Base-by-base conservation (phyloP, 2,329 filamentous ascomycete genomes). In the Claviceps capensis region DNA sequence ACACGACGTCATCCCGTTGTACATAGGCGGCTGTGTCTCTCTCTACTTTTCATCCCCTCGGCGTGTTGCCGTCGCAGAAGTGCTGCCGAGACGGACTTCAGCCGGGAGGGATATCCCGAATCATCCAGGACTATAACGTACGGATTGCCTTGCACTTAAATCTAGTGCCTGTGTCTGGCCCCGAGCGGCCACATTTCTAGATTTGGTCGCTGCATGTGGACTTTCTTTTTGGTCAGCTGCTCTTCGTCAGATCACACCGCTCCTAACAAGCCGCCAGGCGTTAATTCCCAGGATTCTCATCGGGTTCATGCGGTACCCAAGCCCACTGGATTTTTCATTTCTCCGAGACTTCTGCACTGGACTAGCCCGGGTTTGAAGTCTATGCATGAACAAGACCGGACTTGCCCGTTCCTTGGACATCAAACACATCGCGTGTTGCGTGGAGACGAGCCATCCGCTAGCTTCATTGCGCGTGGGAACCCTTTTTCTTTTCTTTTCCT, bases 171-270 rank as follows among this genome's bases (percentile, higher is more conserved):
- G 37, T 40, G 26, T 49, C 30, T 49, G 40, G 30, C 38, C n/a
- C 49, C 36, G 38, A 48, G 34, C 41, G 46, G 41, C 46, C 45
- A 37, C 34, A 23, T 17, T 22, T 43, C 50, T 49, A 47, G 52
- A 54, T 41, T 52, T 49, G 42, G 47, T 54, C 50, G 42, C 40
- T 43, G 46, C 46, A 49, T 46, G 49, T 47, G 42, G 43, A 52
- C 45, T 45, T 40, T 40, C 26, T 36, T 45, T 43, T 26, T 34
- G 50, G 36, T 54, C 50, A 50, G 36, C 53, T 52, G 53, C 50
- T 37, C 22, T 52, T 44, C 43, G 47, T 44, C 43, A 43, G 46
- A 54, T 51, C 34, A 54, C 53, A 54, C 53, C 53, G 53, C 53
- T 54, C 17, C 26, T 26, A 46, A 36, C 51, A 52, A 34, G 50